These are phyloP conservation scores for Cunninghamia lanceolata DNA, from an alignment of 75 land plant species.

Conservation along the genomic window DNA sequence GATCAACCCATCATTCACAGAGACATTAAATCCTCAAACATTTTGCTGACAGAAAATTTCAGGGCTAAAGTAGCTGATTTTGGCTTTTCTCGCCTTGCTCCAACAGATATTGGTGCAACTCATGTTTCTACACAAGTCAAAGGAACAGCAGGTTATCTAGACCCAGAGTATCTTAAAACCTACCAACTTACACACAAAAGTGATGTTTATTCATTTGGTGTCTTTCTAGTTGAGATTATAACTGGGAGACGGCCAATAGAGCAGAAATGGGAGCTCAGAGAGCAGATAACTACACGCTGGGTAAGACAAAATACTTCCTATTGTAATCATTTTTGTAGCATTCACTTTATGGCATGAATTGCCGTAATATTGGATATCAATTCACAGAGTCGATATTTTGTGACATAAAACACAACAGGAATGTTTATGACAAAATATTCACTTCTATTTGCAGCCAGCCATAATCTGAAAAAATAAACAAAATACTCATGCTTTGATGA, in stretches of 20 bases:
- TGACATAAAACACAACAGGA: not conserved
- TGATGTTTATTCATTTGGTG: constrained; percentile 84
- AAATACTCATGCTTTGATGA: not conserved
- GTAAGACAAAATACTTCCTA: constrained; percentile 27
- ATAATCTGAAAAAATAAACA: not conserved
- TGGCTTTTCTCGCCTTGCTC: constrained; percentile 28
- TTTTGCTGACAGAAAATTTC: no score
- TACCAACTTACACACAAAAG: constrained; percentile 37
- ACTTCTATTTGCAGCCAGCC: not conserved
- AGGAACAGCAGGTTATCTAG: constrained; percentile 41
- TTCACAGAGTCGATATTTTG: not conserved
- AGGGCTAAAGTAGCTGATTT: constrained; percentile 10
- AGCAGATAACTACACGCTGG: constrained; percentile 79
- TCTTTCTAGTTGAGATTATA: constrained; percentile 72
- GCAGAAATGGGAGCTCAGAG: constrained; percentile 46
- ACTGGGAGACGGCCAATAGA: constrained; percentile 89
- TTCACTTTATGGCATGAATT: not conserved
- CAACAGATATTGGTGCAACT: constrained; percentile 25
- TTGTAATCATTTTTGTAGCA: not conserved
- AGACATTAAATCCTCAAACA: no score
- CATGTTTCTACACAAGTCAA: constrained; percentile 42
- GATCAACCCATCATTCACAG: constrained; percentile 4
- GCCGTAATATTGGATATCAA: not conserved
- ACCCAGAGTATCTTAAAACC: constrained; percentile 41
- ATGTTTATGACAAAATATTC: not conserved